Evolutionary conservation across 1,284 basidiomycete species (phyloP).

Genomic region (Thecaphora frezii): DNA sequence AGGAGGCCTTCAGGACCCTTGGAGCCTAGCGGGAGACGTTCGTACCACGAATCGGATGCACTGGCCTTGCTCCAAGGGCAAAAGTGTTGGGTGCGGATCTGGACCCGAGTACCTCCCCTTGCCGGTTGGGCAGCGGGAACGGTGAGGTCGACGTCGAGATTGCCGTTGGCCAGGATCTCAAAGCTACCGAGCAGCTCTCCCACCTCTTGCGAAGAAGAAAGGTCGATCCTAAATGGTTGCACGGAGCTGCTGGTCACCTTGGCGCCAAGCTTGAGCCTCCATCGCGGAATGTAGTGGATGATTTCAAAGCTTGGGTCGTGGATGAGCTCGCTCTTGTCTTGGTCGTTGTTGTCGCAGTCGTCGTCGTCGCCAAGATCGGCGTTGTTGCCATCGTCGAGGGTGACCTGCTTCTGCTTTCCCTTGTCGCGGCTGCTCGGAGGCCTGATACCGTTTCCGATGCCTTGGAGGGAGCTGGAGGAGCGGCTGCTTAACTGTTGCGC

Average conservation of each 20-base stretch:
- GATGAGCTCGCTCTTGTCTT: too few relatives aligned
- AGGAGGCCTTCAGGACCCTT: conserved; percentile 21
- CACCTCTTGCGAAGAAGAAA: not conserved
- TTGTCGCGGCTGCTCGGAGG: too few relatives aligned
- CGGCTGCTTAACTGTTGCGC: not conserved
- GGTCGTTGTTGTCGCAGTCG: too few relatives aligned
- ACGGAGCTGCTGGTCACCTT: not conserved
- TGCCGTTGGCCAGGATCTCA: conserved; percentile 11
- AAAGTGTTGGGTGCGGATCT: conserved; percentile 9
- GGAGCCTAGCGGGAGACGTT: conserved; percentile 7
- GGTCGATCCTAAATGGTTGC: conserved; percentile 23
- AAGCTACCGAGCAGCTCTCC: conserved; percentile 10
- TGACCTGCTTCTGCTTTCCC: too few relatives aligned
- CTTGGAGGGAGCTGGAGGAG: too few relatives aligned
- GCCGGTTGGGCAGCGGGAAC: not conserved
- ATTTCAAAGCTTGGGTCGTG: conserved; percentile 18
- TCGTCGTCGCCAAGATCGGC: too few relatives aligned
- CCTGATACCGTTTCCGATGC: too few relatives aligned
- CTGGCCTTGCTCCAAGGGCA: conserved; percentile 9
- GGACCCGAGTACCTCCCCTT: conserved; percentile 5
- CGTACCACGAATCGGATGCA: not conserved
- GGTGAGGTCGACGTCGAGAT: conserved; percentile 14
- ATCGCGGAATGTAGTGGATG: conserved; percentile 16
- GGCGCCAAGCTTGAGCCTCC: conserved; percentile 15
- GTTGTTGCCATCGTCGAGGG: too few relatives aligned